Conservation (phyloP, 805 yeast genomes). For the Debaryomyces maramus region DNA sequence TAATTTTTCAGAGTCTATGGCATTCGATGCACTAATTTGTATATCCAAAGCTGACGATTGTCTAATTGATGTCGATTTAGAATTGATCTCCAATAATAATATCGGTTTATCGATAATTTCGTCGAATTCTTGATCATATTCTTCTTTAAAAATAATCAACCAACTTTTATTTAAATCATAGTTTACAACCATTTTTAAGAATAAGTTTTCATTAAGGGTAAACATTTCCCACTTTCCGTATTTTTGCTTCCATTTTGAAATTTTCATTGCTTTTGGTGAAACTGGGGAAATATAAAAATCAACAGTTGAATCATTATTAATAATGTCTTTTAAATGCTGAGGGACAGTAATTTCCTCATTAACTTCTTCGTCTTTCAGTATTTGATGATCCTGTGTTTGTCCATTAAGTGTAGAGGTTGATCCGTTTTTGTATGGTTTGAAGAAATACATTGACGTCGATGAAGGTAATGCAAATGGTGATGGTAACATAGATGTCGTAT, state of each 20-base stretch:
- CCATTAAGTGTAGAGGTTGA: conserved; percentile 8
- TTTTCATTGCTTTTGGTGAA: conserved; percentile 35
- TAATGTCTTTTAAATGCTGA: conserved; percentile 33
- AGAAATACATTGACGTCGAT: conserved; percentile 41
- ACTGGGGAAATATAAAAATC: conserved; percentile 39
- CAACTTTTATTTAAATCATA: conserved; percentile 34
- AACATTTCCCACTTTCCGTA: conserved; percentile 48
- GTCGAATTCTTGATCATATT: conserved; percentile 26
- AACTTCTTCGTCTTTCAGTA: conserved; percentile 14
- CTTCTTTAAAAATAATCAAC: conserved; percentile 43
- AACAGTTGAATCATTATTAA: conserved; percentile 37
- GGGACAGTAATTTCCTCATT: conserved; percentile 37
- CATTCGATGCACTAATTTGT: conserved; percentile 32
- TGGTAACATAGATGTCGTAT: conserved; percentile 21
- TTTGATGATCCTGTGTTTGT: conserved; percentile 1
- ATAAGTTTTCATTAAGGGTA: conserved; percentile 35
- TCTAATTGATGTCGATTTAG: conserved; percentile 22
- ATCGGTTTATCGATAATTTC: conserved; percentile 39
- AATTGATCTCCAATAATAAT: conserved; percentile 31
- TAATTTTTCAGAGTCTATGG: conserved; percentile 30
- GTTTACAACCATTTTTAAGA: conserved; percentile 40
- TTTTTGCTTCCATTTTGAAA: conserved; percentile 43
- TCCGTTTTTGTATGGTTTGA: conserved; percentile 27
- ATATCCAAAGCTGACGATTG: conserved; percentile 41
- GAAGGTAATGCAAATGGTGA: conserved; percentile 48